Percentiles rank a stretch among this genome's conserved stretches.
Evolutionary conservation across 2,329 filamentous ascomycete genomes (phyloP).

Genomic region (Macrophomina pseudophaseolina): DNA sequence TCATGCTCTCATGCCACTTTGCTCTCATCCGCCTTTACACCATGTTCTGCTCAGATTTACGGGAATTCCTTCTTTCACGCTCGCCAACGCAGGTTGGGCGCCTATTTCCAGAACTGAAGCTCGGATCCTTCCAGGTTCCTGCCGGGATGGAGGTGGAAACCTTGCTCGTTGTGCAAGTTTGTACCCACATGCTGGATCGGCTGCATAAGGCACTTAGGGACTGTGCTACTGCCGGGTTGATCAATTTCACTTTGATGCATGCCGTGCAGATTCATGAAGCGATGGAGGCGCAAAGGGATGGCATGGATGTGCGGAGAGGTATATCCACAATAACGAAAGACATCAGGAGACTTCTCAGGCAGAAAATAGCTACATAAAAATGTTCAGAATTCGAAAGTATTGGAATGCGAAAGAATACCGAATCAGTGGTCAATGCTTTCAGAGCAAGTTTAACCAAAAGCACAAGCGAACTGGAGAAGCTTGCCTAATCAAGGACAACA

Average conservation of each 20-base stretch:
- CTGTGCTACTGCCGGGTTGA: neutral
- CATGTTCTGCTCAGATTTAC: neutral
- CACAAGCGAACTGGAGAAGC: no score
- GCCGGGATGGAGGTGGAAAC: conserved; percentile 1
- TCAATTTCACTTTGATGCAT: neutral
- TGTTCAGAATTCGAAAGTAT: neutral
- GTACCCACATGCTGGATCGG: neutral
- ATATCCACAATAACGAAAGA: neutral
- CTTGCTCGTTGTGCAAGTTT: neutral
- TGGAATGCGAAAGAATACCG: no score
- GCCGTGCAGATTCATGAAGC: conserved; percentile 1
- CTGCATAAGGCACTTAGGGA: neutral
- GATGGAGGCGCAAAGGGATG: neutral
- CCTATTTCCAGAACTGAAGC: conserved; percentile 1
- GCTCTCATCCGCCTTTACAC: neutral
- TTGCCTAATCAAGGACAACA: no score
- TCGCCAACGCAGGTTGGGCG: neutral
- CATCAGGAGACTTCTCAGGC: neutral
- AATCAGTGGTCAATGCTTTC: no score
- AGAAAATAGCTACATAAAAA: neutral
- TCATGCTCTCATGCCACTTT: neutral
- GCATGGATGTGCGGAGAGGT: neutral
- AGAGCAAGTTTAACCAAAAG: no score
- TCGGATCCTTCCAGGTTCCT: neutral
- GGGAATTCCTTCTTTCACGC: neutral